Evolutionary conservation across 2,329 filamentous ascomycete genomes (phyloP).

Genomic region (Calonectria pseudoreteaudii): DNA sequence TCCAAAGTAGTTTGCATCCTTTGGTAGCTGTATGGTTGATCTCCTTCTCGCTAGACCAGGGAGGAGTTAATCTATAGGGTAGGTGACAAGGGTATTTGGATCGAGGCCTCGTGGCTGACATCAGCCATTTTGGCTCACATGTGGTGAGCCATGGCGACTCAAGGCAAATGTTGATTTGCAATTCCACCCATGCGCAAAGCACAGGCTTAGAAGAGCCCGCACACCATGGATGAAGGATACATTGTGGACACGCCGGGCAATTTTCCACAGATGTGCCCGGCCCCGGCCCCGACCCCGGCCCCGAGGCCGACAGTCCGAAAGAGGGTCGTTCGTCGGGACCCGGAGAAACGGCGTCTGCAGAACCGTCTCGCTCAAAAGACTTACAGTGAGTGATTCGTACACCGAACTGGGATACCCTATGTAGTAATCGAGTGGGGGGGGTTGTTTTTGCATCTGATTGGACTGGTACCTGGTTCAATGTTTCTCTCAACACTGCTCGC

Average conservation of each 20-base stretch:
- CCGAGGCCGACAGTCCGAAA: constrained; percentile 14
- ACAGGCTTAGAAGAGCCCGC: not conserved
- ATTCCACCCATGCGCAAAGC: not conserved
- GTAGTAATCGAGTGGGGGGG: not conserved
- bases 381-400: constrained; percentile 50
- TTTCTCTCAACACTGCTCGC: not conserved
- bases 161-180: not conserved
- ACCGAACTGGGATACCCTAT: not conserved
- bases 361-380: constrained; percentile 63
- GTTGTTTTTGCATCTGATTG: not conserved
- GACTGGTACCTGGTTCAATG: not conserved
- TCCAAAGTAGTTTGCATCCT: not conserved
- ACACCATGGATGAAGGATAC: constrained; percentile 26
- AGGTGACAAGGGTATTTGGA: not conserved
- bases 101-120: constrained; percentile 36
- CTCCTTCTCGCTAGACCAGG: not conserved
- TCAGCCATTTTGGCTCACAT: constrained; percentile 40
- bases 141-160: constrained; percentile 5
- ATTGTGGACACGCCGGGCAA: not conserved
- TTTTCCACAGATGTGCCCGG: not conserved
- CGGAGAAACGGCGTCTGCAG: constrained; percentile 42
- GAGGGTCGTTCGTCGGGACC: constrained; percentile 37
- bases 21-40: not conserved
- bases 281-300: not conserved
- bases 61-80: not conserved